Evolutionary conservation across 768 basidiomycete genomes (phyloP), one percentile per base, ranked within the genome.

Genomic region (Suillus ampliporus): DNA sequence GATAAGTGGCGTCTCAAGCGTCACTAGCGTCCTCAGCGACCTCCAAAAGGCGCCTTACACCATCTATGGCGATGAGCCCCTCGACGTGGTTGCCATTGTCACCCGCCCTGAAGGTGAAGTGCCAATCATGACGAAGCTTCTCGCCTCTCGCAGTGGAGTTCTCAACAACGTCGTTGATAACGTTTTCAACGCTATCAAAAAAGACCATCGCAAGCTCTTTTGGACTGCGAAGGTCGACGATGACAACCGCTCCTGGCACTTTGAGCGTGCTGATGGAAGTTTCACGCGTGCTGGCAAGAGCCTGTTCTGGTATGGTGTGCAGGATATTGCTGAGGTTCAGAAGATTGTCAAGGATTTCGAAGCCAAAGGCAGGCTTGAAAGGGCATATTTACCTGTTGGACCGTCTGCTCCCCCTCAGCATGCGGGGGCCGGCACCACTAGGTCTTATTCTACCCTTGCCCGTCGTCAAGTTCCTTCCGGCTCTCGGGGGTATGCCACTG

Each of bases 151-250:
- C 58, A 89, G 84, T 62, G 97, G 97, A 31, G 82, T 97, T 44
- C 86, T 98, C 65, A 99, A 99, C 80, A 94, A 86, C 66, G 95
- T 99, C 64, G 83, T 95, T 65, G 97, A 99, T 80, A 99, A 99
- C 71, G 95, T 99, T 43, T 99, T 97, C 83, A 91, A 86, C 71
- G 88, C 94, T n/a, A 88, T 99, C 82, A 91, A 89, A 78, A 96
- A 95, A 81, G 95, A 99, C 74, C 91, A 98, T 78, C 86, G 89
- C 65, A 86, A 87, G 62, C 84, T 99, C 44, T 97, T 99, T 84
- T 99, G 97, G 97, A 98, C 96, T n/a, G 90, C 94, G 0, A 91
- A 90, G 68, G 89, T 89, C 5, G 95, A 98, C 67, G 97, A 99
- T 74, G 97, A 99, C 79, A 96, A 97, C 78, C 88, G 96, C 44